Evolutionary conservation across 495 filamentous ascomycete genomes (phyloP).

Genomic region (Annulohypoxylon bovei): DNA sequence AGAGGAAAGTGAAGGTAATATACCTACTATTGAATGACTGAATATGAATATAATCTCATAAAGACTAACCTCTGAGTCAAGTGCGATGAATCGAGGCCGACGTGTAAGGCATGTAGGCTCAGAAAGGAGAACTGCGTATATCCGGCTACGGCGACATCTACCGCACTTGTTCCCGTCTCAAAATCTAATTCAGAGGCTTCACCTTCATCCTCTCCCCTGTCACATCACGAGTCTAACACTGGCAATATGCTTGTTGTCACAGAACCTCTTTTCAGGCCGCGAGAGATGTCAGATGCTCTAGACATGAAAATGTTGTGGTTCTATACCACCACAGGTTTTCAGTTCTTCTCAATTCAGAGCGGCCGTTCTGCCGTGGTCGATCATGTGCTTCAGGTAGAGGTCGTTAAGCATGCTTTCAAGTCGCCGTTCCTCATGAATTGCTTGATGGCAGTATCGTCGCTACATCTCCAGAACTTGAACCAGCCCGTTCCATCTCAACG

Average conservation of each 20-base stretch:
- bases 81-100: constrained; percentile 61
- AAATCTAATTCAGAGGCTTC: constrained; percentile 21
- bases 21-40: not conserved
- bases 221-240: constrained; percentile 12
- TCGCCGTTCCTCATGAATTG: constrained; percentile 62
- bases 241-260: constrained; percentile 34
- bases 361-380: constrained; percentile 45
- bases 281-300: constrained; percentile 34
- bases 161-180: constrained; percentile 19
- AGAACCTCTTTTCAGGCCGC: constrained; percentile 52
- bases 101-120: constrained; percentile 57
- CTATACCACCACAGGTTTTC: constrained; percentile 51
- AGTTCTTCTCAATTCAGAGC: constrained; percentile 50
- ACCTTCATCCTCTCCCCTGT: constrained; percentile 13
- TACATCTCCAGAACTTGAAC: constrained; percentile 52
- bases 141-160: constrained; percentile 19
- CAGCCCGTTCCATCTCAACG: constrained; percentile 38
- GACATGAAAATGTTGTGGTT: constrained; percentile 58
- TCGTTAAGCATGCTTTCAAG: constrained; percentile 58
- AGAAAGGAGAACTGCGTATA: constrained; percentile 58
- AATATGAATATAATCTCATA: constrained; percentile 3
- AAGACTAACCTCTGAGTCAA: constrained; percentile 36
- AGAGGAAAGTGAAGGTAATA: constrained; percentile 56
- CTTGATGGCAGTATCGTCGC: constrained; percentile 57
- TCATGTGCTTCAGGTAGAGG: constrained; percentile 51